Conservation (phyloP, 2,329 filamentous ascomycete genomes). For the Helotiales sp. region DNA sequence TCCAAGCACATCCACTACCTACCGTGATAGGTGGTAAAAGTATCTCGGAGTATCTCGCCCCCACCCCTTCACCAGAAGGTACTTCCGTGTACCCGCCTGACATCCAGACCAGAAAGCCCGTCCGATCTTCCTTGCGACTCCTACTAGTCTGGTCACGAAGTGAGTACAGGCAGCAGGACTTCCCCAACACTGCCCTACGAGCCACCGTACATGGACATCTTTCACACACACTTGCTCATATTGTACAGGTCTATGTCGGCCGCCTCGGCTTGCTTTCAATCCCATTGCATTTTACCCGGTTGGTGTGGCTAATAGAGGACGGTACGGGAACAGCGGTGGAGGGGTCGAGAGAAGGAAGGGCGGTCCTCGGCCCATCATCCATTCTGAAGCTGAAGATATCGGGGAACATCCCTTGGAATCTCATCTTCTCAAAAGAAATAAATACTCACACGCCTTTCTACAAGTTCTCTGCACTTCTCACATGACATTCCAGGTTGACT, state of each 20-base stretch:
- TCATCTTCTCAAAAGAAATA: neutral
- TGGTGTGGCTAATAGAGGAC: neutral
- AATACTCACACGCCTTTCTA: neutral
- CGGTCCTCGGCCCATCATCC: neutral
- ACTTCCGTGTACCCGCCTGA: constrained; percentile 4
- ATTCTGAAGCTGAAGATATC: neutral
- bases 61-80: neutral
- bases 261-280: neutral
- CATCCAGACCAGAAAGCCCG: neutral
- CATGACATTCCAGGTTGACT: neutral
- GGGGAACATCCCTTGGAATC: neutral
- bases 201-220: neutral
- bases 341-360: neutral
- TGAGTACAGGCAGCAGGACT: neutral
- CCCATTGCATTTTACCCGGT: neutral
- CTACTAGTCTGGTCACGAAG: neutral
- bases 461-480: neutral
- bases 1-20: neutral
- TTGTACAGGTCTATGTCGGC: neutral
- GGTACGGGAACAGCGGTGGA: neutral
- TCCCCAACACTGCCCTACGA: too few species aligned
- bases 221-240: neutral
- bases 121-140: neutral
- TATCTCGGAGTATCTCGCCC: constrained; percentile 5
- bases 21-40: constrained; percentile 11